Conservation (phyloP, 2,329 filamentous ascomycete species). For the Penicillium sp. region DNA sequence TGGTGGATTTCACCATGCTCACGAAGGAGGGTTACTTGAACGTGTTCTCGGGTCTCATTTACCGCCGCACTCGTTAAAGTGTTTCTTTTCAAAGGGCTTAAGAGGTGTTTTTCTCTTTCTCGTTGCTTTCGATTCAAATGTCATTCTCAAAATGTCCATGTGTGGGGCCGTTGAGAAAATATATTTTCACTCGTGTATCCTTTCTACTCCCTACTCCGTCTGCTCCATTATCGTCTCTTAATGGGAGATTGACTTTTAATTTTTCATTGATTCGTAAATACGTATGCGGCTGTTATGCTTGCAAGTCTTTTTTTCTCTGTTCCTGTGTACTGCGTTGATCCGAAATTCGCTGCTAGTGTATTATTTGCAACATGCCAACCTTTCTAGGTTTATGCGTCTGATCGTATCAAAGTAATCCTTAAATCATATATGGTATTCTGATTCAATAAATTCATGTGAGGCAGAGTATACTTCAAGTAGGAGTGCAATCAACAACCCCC, state of each 20-base stretch:
- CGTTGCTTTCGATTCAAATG: neutral
- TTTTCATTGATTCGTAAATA: neutral
- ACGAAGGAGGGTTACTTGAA: slow-evolving; percentile 46
- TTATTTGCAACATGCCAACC: neutral
- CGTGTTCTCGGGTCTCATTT: slow-evolving; percentile 41
- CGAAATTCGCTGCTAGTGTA: neutral
- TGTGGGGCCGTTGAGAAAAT: neutral
- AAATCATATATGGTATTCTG: neutral
- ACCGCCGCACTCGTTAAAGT: slow-evolving; percentile 31
- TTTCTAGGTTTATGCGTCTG: neutral
- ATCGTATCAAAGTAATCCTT: neutral
- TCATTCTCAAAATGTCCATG: neutral
- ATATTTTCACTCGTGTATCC: neutral
- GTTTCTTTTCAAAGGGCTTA: neutral
- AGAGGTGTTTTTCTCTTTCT: neutral
- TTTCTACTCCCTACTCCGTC: neutral
- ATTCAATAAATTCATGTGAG: neutral
- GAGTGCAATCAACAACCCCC: neutral
- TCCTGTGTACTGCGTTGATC: neutral
- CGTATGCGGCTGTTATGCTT: neutral
- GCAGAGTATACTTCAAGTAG: neutral
- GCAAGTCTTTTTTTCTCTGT: neutral
- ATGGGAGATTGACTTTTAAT: neutral
- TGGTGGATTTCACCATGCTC: slow-evolving; percentile 44
- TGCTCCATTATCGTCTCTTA: neutral